Conservation (phyloP, 1,139 yeast genomes). For the Protomyces gravidus region DNA sequence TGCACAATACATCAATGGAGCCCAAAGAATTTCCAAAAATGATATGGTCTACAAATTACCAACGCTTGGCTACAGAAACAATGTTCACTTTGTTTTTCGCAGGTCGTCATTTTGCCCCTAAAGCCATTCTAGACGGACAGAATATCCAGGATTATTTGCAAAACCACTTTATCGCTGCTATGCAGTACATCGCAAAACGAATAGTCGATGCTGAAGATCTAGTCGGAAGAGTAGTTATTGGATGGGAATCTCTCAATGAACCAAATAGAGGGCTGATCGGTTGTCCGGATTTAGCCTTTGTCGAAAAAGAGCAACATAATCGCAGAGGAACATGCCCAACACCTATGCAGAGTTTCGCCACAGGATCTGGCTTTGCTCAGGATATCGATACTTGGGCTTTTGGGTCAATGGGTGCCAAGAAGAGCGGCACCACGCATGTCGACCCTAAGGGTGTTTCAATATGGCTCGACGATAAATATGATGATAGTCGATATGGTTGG, state of each 20-base stretch:
- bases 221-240: slow-evolving; percentile 54
- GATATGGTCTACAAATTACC: slow-evolving; percentile 92
- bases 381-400: slow-evolving; percentile 63
- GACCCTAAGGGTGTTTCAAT: slow-evolving; percentile 61
- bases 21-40: slow-evolving; percentile 61
- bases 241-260: slow-evolving; percentile 83
- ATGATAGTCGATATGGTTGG: slow-evolving; percentile 68
- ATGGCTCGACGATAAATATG: slow-evolving; percentile 50
- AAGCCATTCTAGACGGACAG: slow-evolving; percentile 60
- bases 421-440: slow-evolving; percentile 50
- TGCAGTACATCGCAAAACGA: slow-evolving; percentile 52
- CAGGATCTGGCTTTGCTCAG: slow-evolving; percentile 70
- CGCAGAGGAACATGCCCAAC: slow-evolving; percentile 40
- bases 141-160: slow-evolving; percentile 80
- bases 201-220: slow-evolving; percentile 54
- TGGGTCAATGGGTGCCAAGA: slow-evolving; percentile 65
- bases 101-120: slow-evolving; percentile 67
- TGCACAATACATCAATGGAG: slow-evolving; percentile 53
- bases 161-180: slow-evolving; percentile 55
- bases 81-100: slow-evolving; percentile 86
- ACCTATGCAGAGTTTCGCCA: slow-evolving; percentile 39
- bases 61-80: slow-evolving; percentile 65
- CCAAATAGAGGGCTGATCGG: slow-evolving; percentile 52
- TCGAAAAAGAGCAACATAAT: slow-evolving; percentile 36
- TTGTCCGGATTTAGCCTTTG: slow-evolving; percentile 35